These are phyloP conservation scores for Apiospora malaysiana DNA, from an alignment of 2,329 filamentous ascomycete species.

Conservation along the genomic window DNA sequence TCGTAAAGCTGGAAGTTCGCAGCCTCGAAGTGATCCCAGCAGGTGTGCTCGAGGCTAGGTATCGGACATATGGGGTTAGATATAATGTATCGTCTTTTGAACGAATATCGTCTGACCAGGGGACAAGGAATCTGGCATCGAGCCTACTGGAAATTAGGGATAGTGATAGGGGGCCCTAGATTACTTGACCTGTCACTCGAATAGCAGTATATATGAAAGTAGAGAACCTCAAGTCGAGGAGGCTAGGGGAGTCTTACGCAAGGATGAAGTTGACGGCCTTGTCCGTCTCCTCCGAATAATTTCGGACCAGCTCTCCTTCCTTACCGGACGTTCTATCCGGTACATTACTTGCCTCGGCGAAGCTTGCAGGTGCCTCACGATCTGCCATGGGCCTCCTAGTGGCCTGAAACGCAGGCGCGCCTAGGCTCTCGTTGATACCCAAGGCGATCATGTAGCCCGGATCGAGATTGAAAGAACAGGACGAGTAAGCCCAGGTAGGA, in stretches of 20 bases:
- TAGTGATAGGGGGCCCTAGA: too few species aligned
- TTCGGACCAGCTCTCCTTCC: neutral
- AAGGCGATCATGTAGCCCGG: neutral
- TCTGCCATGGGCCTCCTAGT: constrained; percentile 28
- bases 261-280: constrained; percentile 60
- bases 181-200: neutral
- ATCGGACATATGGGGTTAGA: neutral
- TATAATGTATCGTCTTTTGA: neutral
- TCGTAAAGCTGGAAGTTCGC: neutral
- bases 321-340: neutral
- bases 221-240: neutral
- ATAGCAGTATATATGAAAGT: neutral
- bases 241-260: constrained; percentile 44
- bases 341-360: neutral
- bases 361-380: neutral
- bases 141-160: too few species aligned
- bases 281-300: constrained; percentile 45
- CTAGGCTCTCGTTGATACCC: constrained; percentile 38
- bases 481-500: neutral
- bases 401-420: constrained; percentile 51
- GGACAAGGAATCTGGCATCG: too few species aligned
- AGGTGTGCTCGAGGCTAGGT: neutral
- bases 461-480: neutral
- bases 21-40: neutral
- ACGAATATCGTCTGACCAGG: too few species aligned